Evolutionary conservation across 805 yeast species (phyloP).

Genomic region (Jamesozyma lodderae): DNA sequence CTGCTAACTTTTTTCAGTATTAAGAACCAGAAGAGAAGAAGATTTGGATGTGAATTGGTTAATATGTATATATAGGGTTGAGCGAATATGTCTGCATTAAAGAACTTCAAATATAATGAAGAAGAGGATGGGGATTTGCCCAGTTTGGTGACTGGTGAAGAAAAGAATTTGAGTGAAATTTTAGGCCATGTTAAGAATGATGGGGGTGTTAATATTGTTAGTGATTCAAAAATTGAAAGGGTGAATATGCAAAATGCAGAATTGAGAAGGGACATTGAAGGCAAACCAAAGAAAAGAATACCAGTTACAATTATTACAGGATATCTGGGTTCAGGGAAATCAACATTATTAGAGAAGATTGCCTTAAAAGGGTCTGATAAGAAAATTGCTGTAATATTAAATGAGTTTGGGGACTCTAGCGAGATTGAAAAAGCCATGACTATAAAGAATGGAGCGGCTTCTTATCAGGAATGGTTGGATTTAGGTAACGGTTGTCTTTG

Average conservation of each 20-base stretch:
- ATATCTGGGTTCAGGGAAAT: conserved; percentile 89
- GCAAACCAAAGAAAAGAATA: conserved; percentile 36
- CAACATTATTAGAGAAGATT: conserved; percentile 69
- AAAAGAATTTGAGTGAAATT: conserved; percentile 20
- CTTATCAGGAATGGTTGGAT: conserved; percentile 90
- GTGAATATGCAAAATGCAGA: conserved; percentile 18
- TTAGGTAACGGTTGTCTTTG: conserved; percentile 95
- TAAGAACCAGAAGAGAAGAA: not conserved
- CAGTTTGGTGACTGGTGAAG: conserved; percentile 23
- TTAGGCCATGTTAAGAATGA: conserved; percentile 18
- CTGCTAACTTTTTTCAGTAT: not conserved
- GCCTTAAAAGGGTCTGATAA: conserved; percentile 56
- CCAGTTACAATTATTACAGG: conserved; percentile 94
- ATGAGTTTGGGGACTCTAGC: conserved; percentile 86
- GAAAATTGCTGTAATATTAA: conserved; percentile 80
- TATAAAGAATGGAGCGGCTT: conserved; percentile 40
- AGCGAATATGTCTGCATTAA: conserved; percentile 23
- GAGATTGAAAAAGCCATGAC: conserved; percentile 84
- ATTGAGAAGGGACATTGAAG: not conserved
- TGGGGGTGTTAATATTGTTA: conserved; percentile 25
- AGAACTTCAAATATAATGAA: conserved; percentile 22
- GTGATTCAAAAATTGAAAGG: conserved; percentile 22
- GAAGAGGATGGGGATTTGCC: conserved; percentile 31
- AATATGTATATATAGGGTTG: not conserved
- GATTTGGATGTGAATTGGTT: no score